Conservation (phyloP, 768 basidiomycete genomes). For the Collybia mongolica region DNA sequence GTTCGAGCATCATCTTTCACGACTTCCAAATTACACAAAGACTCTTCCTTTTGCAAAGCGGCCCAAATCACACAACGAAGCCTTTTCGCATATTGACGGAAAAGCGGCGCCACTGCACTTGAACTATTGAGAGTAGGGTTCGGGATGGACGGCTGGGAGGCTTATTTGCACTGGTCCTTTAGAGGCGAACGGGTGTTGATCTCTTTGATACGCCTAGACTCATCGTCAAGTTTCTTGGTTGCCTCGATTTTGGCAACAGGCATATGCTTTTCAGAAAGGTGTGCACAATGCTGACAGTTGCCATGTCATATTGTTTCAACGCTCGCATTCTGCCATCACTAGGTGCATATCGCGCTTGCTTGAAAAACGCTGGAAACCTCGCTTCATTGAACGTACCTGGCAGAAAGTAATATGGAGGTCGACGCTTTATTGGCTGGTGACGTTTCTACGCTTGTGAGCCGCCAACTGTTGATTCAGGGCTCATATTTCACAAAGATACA, state of each 20-base stretch:
- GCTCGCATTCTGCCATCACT: conserved; percentile 1
- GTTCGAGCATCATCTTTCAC: no score
- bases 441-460: conserved; percentile 60
- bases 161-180: conserved; percentile 41
- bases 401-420: conserved; percentile 53
- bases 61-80: no score
- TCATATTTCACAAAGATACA: neutral
- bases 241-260: conserved; percentile 40
- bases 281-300: conserved; percentile 6
- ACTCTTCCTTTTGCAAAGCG: no score
- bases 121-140: no score
- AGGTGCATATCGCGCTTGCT: conserved; percentile 52
- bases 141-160: conserved; percentile 17
- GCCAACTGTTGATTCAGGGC: no score
- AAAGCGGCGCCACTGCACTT: no score
- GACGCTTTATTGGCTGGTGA: conserved; percentile 54
- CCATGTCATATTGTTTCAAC: neutral
- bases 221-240: conserved; percentile 46
- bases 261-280: conserved; percentile 64
- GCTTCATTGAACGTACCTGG: conserved; percentile 34
- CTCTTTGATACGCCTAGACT: conserved; percentile 38
- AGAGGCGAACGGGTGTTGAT: conserved; percentile 38
- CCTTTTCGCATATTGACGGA: no score
- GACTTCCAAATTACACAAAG: no score
- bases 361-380: conserved; percentile 50